Evolutionary conservation across 768 basidiomycete genomes (phyloP), one percentile per base, ranked within the genome.

Genomic region (Daedalea quercina): DNA sequence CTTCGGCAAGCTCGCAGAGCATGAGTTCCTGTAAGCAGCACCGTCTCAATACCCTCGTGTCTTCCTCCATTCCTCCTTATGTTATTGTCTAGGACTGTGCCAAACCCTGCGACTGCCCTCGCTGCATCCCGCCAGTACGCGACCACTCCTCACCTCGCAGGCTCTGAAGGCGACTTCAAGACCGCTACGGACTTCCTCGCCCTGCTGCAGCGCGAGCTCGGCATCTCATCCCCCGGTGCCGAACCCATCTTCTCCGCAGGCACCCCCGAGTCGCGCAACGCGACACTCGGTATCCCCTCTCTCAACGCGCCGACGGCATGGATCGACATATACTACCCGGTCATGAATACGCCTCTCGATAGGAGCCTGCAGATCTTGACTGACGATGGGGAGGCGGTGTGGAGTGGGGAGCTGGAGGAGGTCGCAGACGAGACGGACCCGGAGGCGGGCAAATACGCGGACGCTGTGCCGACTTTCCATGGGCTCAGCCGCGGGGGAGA

Each of bases 261-360:
- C 3, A 77, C 86, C 26, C 62, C 69, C 9, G 73, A 76, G 49
- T 89, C 87, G 26, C 84, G 83, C 49, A 73, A 79, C 43, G 80
- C 87, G 3, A 91, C 88, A 0, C 71, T 87, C 15, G 65, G 67
- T 19, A 70, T 81, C 40, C 61, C 69, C 7, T 71, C 70, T 4
- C 70, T 76, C 35, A 68, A 60, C 26, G 67, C 65, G 23, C 85
- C 87, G 2, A 76, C 71, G 0, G 88, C 85, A 52, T 93, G 90
- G 90, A 82, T 92, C 54, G 89, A 92, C 58, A 76, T 78, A 34
- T 96, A 98, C 67, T 95, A 87, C 67, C 93, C 94, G 1, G 75
- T 93, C 40, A 70, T 95, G 72, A 91, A 95, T 67, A 86, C 81
- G 0, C 82, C 90, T 1, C 72, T 85, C 7, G 79, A 85, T 50